These are phyloP conservation scores for Naganishia antarctica DNA, from an alignment of 768 basidiomycete genomes.

Conservation along the genomic window DNA sequence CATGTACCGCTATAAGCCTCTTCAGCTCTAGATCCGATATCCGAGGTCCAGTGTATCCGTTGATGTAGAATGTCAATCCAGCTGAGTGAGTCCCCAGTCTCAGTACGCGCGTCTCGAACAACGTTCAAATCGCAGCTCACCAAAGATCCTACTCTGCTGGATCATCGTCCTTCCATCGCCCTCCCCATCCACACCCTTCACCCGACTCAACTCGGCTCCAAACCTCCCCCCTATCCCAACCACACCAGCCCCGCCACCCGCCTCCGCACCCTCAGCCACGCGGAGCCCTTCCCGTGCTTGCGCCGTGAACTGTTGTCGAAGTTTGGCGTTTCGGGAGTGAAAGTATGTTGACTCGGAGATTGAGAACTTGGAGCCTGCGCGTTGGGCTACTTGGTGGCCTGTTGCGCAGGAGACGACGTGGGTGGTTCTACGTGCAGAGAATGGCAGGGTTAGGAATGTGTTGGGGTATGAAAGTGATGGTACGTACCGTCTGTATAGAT, in stretches of 20 bases:
- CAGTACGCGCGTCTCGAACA: not conserved
- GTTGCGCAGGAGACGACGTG: slow-evolving; percentile 29
- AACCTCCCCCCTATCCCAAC: not conserved
- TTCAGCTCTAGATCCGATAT: slow-evolving; percentile 29
- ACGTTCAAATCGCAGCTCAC: slow-evolving; percentile 12
- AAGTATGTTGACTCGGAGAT: slow-evolving; percentile 21
- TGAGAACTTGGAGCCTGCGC: slow-evolving; percentile 26
- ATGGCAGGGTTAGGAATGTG: not conserved
- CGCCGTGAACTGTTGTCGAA: slow-evolving; percentile 26
- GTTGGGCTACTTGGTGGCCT: slow-evolving; percentile 29
- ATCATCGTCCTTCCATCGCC: slow-evolving; percentile 2
- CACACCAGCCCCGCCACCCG: not conserved
- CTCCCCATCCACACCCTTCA: not conserved
- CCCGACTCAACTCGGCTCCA: slow-evolving; percentile 7
- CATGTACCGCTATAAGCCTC: slow-evolving; percentile 26
- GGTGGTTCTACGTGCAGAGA: slow-evolving; percentile 25
- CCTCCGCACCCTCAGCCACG: not conserved
- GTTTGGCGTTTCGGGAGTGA: slow-evolving; percentile 20
- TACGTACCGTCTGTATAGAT: slow-evolving; percentile 27
- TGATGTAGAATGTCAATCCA: slow-evolving; percentile 27
- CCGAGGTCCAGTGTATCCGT: slow-evolving; percentile 26
- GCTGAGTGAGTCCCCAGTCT: slow-evolving; percentile 6
- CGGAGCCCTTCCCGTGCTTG: slow-evolving; percentile 10
- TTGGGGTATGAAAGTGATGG: not conserved
- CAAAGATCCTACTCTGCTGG: slow-evolving; percentile 24